phyloP scores from a whole-genome alignment of 2,329 filamentous ascomycete genomes.

The Coleophoma eucalyptorum region DNA sequence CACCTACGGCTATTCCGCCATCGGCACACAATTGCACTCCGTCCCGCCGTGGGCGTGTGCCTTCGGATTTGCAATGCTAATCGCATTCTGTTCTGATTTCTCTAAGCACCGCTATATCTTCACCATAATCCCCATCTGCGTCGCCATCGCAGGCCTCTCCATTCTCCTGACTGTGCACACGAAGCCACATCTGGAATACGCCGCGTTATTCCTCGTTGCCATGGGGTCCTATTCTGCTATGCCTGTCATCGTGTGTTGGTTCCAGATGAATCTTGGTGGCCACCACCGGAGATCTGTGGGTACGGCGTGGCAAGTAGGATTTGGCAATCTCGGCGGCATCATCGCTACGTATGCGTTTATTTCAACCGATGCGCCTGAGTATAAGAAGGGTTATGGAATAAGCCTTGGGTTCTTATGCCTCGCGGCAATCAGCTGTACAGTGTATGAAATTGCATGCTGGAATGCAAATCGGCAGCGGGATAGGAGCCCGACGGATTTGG shows the following conservation, averaged over 20 bases:
- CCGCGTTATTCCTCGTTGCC: slow-evolving; percentile 76
- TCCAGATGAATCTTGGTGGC: slow-evolving; percentile 73
- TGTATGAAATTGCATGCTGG: slow-evolving; percentile 57
- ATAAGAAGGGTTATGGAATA: slow-evolving; percentile 72
- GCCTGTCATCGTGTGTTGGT: slow-evolving; percentile 83
- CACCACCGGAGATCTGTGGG: slow-evolving; percentile 69
- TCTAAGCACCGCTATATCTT: slow-evolving; percentile 72
- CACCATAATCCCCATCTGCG: slow-evolving; percentile 60
- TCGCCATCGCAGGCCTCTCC: slow-evolving; percentile 71
- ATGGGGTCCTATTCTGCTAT: slow-evolving; percentile 82
- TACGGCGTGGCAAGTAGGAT: slow-evolving; percentile 73
- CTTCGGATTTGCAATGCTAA: slow-evolving; percentile 73
- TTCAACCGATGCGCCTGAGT: slow-evolving; percentile 62
- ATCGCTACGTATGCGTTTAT: slow-evolving; percentile 71
- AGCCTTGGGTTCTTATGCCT: slow-evolving; percentile 71
- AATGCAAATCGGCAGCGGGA: slow-evolving; percentile 59
- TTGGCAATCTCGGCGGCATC: slow-evolving; percentile 77
- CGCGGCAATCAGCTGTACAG: slow-evolving; percentile 54
- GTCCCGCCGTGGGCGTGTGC: slow-evolving; percentile 64
- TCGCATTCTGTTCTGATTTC: slow-evolving; percentile 71
- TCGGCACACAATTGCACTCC: slow-evolving; percentile 45
- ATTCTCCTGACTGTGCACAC: slow-evolving; percentile 71
- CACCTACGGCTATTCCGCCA: slow-evolving; percentile 58
- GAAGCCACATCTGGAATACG: slow-evolving; percentile 67
- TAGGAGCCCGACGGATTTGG: slow-evolving; percentile 37